phyloP scores from a whole-genome alignment of 179 eudicot genomes.

The Beta macrorhiza region DNA sequence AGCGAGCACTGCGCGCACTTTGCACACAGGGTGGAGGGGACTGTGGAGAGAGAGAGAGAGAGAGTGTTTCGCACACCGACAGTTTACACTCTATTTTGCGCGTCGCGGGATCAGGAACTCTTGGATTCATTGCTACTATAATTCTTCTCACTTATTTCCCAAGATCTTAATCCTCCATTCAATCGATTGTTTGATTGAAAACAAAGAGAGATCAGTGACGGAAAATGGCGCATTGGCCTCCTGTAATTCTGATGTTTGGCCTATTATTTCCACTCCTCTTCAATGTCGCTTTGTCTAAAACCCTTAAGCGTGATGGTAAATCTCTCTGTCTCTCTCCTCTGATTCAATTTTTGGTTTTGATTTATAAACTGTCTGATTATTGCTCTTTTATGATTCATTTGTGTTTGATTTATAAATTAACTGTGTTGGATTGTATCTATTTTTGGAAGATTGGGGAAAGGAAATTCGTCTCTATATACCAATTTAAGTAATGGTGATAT shows the following conservation, averaged over 20 bases:
- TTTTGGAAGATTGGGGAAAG: not conserved
- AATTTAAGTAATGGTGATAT: not conserved
- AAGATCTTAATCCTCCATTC: not conserved
- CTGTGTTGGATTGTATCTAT: not conserved
- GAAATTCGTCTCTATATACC: no score
- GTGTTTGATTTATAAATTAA: not conserved
- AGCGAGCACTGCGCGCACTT: not conserved
- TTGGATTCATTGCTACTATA: not conserved
- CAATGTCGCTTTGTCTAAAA: slow-evolving; percentile 52
- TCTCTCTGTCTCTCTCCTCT: not conserved
- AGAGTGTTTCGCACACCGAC: not conserved
- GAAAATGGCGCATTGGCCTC: slow-evolving; percentile 34
- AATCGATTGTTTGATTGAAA: slow-evolving; percentile 2
- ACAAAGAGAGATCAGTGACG: not conserved
- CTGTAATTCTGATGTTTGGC: slow-evolving; percentile 23
- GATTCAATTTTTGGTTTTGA: not conserved
- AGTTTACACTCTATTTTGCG: not conserved
- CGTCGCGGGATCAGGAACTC: not conserved
- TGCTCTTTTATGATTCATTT: not conserved
- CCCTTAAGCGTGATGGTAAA: slow-evolving; percentile 83
- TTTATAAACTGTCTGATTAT: slow-evolving; percentile 13
- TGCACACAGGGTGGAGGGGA: not conserved
- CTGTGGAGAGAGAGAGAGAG: no score
- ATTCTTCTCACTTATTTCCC: not conserved
- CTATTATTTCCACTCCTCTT: slow-evolving; percentile 41